Evolutionary conservation across 176 grass and related monocot species (phyloP).

Genomic region (Poa pratensis): DNA sequence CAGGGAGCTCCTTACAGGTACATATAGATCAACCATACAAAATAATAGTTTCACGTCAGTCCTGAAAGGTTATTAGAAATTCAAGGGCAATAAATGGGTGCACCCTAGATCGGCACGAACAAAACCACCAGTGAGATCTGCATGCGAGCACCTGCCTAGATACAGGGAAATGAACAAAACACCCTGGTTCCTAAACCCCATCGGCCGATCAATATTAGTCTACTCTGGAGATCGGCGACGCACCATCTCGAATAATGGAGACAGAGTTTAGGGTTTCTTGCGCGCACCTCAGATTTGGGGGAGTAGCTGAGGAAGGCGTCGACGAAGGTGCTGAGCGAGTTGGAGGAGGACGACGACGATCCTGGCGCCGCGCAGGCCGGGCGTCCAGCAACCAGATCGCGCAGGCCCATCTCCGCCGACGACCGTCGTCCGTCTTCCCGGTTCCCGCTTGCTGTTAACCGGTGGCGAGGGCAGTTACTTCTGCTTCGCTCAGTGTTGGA

Average conservation of each 20-base stretch:
- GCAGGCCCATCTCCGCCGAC: neutral
- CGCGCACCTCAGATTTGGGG: neutral
- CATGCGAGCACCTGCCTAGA: neutral
- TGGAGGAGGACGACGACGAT: neutral
- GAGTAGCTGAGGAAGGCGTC: neutral
- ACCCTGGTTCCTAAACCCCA: neutral
- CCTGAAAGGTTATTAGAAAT: neutral
- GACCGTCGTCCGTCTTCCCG: neutral
- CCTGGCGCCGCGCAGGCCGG: neutral
- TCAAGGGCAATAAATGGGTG: neutral
- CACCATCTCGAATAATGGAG: neutral
- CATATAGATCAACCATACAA: neutral
- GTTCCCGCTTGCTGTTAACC: too few species aligned
- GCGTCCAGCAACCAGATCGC: neutral
- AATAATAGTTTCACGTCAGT: neutral
- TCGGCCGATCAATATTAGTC: neutral
- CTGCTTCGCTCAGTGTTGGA: neutral
- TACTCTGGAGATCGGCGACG: neutral
- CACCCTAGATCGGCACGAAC: neutral
- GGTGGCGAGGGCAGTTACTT: neutral
- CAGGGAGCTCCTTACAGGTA: neutral
- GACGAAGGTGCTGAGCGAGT: neutral
- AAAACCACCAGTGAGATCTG: neutral
- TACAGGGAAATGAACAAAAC: neutral
- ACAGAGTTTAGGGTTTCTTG: neutral